Evolutionary conservation across 2,329 filamentous ascomycete genomes (phyloP), one percentile per base, ranked within the genome.

Genomic region (Berkeleyomyces basicola): DNA sequence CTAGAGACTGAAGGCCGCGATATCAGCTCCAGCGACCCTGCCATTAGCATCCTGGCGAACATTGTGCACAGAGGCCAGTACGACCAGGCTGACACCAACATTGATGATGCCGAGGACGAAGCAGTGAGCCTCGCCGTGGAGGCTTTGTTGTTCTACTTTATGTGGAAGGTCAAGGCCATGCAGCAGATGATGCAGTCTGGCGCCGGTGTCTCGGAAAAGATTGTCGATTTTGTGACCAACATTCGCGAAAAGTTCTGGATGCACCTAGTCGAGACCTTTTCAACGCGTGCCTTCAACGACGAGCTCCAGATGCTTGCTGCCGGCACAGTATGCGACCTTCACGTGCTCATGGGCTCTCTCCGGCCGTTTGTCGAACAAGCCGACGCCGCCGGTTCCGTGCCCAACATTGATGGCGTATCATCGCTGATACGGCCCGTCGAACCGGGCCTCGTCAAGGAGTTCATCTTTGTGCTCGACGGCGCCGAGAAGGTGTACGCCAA

Each of bases 61-160:
- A 81, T 95, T 33, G 79, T 91, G 10, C 79, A 85, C 67, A 86
- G 91, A 57, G 92, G 89, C 59, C 79, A 85, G 59, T 83, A 85
- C 53, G 79, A 82, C 61, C 83, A 86, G 61, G 76, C 84, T 2
- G 83, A 90, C 62, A 82, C 85, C 51, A 85, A 87, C 11, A 79
- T 85, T 36, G 87, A 90, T 66, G 84, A 84, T 51, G 76, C 88
- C 10, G 92, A 97, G 72, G 88, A 93, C 67, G 84, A 88, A 66
- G 78, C 93, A 51, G 84, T 90, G 5, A 78, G 82, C 1, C 86
- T 85, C 68, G 86, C 90, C 39, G 87, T 95, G 69, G 86, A 87
- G 67, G 80, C 85, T 1, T 79, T 87, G 59, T 79, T 90, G 57
- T 90, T 95, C 74, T 97, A 96, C 74, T 95, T 96, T 71, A 89